A percentile compares a stretch with the other conserved stretches of the same genome.
Evolutionary conservation across 805 yeast genomes (phyloP).

Genomic region (Myxozyma neglecta): DNA sequence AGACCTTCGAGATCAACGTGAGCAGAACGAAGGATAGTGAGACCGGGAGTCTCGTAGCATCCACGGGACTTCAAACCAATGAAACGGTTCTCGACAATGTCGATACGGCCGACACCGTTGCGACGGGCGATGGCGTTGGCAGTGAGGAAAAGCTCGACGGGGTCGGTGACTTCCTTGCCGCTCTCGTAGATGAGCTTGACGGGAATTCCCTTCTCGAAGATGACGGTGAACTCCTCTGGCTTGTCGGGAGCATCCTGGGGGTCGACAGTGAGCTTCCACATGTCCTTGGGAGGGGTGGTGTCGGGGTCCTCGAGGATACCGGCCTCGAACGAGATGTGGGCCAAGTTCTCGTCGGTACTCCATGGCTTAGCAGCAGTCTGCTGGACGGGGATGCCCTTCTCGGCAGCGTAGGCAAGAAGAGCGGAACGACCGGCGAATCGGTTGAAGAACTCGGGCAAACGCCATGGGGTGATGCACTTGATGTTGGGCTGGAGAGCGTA

Average conservation of each 20-base stretch:
- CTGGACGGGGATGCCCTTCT: slow-evolving; percentile 87
- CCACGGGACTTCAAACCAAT: slow-evolving; percentile 99
- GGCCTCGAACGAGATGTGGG: slow-evolving; percentile 98
- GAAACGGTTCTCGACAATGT: slow-evolving; percentile 98
- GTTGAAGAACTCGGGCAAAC: slow-evolving; percentile 91
- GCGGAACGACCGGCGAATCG: slow-evolving; percentile 98
- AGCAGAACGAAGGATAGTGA: slow-evolving; percentile 87
- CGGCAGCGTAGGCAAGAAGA: slow-evolving; percentile 87
- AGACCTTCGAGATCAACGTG: slow-evolving; percentile 97
- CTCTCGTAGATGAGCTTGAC: slow-evolving; percentile 66
- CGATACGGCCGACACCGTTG: slow-evolving; percentile 99
- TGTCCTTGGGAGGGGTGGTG: slow-evolving; percentile 98
- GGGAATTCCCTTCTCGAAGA: slow-evolving; percentile 85
- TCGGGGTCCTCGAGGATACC: slow-evolving; percentile 99
- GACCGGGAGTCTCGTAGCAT: slow-evolving; percentile 99
- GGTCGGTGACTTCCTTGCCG: slow-evolving; percentile 68
- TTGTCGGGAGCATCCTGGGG: slow-evolving; percentile 91
- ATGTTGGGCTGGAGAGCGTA: slow-evolving; percentile 98
- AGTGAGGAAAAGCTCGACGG: slow-evolving; percentile 87
- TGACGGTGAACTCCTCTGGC: slow-evolving; percentile 86
- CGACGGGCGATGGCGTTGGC: slow-evolving; percentile 97
- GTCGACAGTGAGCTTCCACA: slow-evolving; percentile 98
- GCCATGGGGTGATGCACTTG: slow-evolving; percentile 97
- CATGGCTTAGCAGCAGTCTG: slow-evolving; percentile 99
- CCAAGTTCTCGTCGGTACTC: slow-evolving; percentile 99